A percentile compares a stretch with the other conserved stretches of the same genome.
These are phyloP conservation scores for Cladophialophora psammophila DNA, from an alignment of 2,329 filamentous ascomycete species.

Conservation along the genomic window DNA sequence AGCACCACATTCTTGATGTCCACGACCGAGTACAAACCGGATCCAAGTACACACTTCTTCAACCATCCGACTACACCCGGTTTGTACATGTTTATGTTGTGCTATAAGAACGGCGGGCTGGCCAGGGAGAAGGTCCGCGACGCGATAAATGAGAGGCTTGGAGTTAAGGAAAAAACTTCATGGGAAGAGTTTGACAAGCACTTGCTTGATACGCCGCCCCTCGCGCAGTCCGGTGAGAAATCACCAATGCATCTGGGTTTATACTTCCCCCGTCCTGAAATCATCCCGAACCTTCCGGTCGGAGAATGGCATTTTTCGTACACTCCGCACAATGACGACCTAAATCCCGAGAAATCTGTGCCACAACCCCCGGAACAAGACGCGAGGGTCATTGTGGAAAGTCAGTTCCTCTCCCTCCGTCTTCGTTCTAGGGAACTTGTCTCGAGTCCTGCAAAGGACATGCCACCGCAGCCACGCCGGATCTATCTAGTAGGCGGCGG, in stretches of 20 bases:
- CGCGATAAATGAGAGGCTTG: slow-evolving; percentile 66
- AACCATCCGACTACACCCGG: slow-evolving; percentile 91
- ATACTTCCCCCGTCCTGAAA: slow-evolving; percentile 95
- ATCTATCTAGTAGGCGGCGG: slow-evolving; percentile 96
- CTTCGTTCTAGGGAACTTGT: slow-evolving; percentile 83
- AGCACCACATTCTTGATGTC: slow-evolving; percentile 98
- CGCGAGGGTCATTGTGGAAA: slow-evolving; percentile 87
- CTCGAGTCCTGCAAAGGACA: slow-evolving; percentile 56
- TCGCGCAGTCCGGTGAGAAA: slow-evolving; percentile 65
- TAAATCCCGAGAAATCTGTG: slow-evolving; percentile 61
- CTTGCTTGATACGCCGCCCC: slow-evolving; percentile 71
- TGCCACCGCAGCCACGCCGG: slow-evolving; percentile 84
- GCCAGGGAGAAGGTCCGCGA: slow-evolving; percentile 91
- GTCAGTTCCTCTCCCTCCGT: slow-evolving; percentile 90
- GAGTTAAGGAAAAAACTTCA: slow-evolving; percentile 56
- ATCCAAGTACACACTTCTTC: slow-evolving; percentile 95
- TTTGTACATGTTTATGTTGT: slow-evolving; percentile 99
- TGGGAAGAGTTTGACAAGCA: slow-evolving; percentile 84
- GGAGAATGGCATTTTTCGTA: slow-evolving; percentile 87
- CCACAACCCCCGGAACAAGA: slow-evolving; percentile 72
- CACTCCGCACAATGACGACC: slow-evolving; percentile 54
- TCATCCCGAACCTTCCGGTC: slow-evolving; percentile 86
- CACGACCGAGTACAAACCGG: slow-evolving; percentile 86
- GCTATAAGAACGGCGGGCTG: slow-evolving; percentile 97
- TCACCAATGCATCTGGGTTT: slow-evolving; percentile 82